These are phyloP conservation scores for Boletus coccyginus DNA, from an alignment of 768 basidiomycete species.

Conservation along the genomic window DNA sequence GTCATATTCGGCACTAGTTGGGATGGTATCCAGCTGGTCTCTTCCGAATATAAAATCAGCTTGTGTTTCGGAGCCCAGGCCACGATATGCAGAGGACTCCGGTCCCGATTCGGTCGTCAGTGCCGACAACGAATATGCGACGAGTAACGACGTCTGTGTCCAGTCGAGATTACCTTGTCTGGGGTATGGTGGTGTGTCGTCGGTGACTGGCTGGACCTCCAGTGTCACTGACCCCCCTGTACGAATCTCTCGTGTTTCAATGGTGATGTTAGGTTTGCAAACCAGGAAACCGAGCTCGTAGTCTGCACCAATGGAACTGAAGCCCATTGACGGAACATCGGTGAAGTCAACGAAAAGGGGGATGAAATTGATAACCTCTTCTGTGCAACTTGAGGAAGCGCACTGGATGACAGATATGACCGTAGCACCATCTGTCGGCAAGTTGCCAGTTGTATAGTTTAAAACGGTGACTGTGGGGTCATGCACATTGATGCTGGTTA, in stretches of 20 bases:
- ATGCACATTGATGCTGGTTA: slow-evolving; percentile 14
- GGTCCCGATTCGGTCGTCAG: slow-evolving; percentile 11
- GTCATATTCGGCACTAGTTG: neutral
- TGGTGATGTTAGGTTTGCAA: slow-evolving; percentile 22
- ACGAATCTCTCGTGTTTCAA: slow-evolving; percentile 22
- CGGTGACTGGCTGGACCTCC: slow-evolving; percentile 7
- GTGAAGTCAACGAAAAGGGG: slow-evolving; percentile 13
- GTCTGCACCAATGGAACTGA: slow-evolving; percentile 10
- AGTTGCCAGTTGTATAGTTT: slow-evolving; percentile 14
- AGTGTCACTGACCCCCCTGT: slow-evolving; percentile 12
- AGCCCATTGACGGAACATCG: slow-evolving; percentile 7
- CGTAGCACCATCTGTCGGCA: slow-evolving; percentile 15
- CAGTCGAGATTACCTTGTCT: slow-evolving; percentile 16
- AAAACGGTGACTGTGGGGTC: slow-evolving; percentile 11
- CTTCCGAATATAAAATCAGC: slow-evolving; percentile 8
- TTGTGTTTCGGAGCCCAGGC: slow-evolving; percentile 13
- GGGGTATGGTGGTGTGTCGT: neutral
- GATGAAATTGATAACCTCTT: slow-evolving; percentile 4
- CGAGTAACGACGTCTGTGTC: slow-evolving; percentile 15
- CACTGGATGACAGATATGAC: slow-evolving; percentile 17
- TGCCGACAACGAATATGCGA: slow-evolving; percentile 5
- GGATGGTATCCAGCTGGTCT: slow-evolving; percentile 3
- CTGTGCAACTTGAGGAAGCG: slow-evolving; percentile 8
- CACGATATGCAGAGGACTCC: neutral
- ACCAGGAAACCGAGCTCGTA: slow-evolving; percentile 21